Percentiles rank a stretch among this genome's conserved stretches.
Conservation (phyloP, 129 eudicot species). For the Solidago caesia region DNA sequence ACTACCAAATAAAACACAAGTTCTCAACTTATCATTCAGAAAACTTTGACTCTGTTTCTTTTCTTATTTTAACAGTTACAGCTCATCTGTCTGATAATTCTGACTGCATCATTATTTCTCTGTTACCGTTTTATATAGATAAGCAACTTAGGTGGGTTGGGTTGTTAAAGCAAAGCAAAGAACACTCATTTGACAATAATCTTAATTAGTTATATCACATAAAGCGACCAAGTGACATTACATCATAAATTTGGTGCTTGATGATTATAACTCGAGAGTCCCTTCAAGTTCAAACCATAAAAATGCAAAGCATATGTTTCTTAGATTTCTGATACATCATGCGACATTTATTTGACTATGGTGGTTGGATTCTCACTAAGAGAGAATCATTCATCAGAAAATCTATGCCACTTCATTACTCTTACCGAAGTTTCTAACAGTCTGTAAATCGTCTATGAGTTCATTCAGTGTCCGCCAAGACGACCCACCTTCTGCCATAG, state of each 20-base stretch:
- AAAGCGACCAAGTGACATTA: not conserved
- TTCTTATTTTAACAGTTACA: not conserved
- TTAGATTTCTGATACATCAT: not conserved
- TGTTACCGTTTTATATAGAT: not conserved
- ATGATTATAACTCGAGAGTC: not conserved
- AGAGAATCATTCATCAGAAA: not conserved
- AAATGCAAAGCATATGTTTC: not conserved
- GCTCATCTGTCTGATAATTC: not conserved
- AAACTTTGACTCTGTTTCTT: too few species aligned
- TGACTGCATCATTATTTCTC: not conserved
- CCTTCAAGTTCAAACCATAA: not conserved
- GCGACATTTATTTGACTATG: not conserved
- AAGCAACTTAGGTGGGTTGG: not conserved
- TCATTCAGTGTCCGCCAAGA: conserved; percentile 56
- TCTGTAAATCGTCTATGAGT: conserved; percentile 43
- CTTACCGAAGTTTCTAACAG: not conserved
- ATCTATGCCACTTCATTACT: not conserved
- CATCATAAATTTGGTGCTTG: not conserved
- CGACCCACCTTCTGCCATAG: conserved; percentile 57
- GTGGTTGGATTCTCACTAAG: not conserved
- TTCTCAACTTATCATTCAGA: too few species aligned
- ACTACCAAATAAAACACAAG: too few species aligned
- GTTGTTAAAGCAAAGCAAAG: not conserved
- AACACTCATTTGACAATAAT: not conserved
- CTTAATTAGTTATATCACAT: not conserved